phyloP scores from a whole-genome alignment of 495 filamentous ascomycete species.

The Evernia prunastri region DNA sequence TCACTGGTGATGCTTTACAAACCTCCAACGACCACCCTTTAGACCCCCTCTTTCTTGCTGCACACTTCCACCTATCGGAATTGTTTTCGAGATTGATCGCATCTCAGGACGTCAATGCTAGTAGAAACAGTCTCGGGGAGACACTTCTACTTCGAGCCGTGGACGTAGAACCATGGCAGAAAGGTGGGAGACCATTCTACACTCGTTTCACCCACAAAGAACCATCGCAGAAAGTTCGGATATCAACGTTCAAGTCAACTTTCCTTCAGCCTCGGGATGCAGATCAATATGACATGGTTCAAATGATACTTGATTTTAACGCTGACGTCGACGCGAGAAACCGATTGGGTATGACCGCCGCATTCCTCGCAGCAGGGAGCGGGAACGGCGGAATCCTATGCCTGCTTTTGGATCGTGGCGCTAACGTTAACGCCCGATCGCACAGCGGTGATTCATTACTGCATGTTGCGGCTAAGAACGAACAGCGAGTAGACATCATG shows the following conservation, averaged over 20 bases:
- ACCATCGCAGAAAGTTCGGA: neutral
- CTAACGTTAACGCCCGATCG: constrained; percentile 35
- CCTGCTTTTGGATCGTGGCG: neutral
- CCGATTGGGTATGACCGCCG: neutral
- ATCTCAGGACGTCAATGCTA: constrained; percentile 34
- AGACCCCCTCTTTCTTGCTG: neutral
- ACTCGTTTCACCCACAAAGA: neutral
- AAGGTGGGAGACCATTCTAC: neutral
- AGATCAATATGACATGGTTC: neutral
- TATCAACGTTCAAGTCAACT: neutral
- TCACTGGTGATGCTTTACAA: neutral
- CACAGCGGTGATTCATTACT: constrained; percentile 35
- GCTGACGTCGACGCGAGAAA: neutral
- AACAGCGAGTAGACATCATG: neutral
- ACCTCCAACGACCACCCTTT: neutral
- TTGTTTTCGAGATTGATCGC: neutral
- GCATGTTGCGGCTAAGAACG: neutral
- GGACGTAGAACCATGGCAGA: neutral
- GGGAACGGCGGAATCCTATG: neutral
- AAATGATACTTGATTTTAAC: neutral
- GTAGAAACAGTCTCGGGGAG: constrained; percentile 30
- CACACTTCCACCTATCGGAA: neutral
- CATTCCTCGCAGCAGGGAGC: neutral
- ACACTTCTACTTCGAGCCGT: constrained; percentile 24
- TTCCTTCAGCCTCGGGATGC: neutral